Conservation (phyloP, 2,329 filamentous ascomycete species). For the Tolypocladium tropicale region DNA sequence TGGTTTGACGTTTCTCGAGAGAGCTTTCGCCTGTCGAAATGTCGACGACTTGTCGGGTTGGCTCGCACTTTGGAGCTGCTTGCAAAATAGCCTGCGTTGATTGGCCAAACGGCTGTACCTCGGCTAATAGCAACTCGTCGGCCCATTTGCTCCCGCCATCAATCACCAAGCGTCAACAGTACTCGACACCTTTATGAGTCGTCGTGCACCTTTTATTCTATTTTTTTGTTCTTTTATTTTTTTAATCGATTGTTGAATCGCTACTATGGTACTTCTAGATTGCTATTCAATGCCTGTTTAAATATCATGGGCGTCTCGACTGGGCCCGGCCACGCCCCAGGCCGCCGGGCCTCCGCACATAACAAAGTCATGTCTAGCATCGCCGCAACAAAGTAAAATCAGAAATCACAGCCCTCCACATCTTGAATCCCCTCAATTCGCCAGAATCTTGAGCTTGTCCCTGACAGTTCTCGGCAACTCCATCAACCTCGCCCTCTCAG, state of each 20-base stretch:
- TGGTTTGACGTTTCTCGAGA: constrained; percentile 11
- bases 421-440: neutral
- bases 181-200: too few species aligned
- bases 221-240: too few species aligned
- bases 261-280: neutral
- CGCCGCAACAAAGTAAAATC: neutral
- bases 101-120: constrained; percentile 10
- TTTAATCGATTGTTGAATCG: too few species aligned
- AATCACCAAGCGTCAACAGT: too few species aligned
- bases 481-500: constrained; percentile 9
- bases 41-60: constrained; percentile 15
- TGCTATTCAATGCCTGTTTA: neutral
- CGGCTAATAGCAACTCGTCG: too few species aligned
- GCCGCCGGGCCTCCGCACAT: neutral
- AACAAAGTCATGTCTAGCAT: neutral
- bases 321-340: neutral
- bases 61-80: constrained; percentile 7
- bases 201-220: too few species aligned
- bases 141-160: too few species aligned
- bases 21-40: constrained; percentile 22
- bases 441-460: constrained; percentile 2
- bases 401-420: neutral
- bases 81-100: constrained; percentile 13
- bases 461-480: constrained; percentile 7
- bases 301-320: neutral